phyloP scores from a whole-genome alignment of 768 basidiomycete genomes.

The Mycena pura region DNA sequence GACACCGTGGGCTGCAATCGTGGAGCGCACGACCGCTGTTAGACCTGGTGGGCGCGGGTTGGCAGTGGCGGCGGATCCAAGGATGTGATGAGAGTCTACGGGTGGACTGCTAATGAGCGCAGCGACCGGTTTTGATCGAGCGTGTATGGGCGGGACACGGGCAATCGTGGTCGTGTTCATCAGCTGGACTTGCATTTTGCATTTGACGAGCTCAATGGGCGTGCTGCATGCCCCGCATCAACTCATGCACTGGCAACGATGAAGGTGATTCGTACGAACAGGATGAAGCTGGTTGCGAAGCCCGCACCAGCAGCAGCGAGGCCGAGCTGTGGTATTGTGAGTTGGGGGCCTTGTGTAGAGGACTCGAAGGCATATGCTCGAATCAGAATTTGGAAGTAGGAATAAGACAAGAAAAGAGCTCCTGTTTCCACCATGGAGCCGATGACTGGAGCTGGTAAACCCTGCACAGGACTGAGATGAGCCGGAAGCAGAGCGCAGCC shows the following conservation, averaged over 20 bases:
- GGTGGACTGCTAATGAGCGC: constrained; percentile 12
- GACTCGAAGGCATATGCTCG: constrained; percentile 43
- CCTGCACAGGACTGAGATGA: constrained; percentile 52
- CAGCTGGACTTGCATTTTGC: constrained; percentile 98
- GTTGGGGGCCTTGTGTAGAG: constrained; percentile 39
- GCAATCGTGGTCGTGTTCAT: constrained; percentile 45
- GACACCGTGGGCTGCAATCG: constrained; percentile 72
- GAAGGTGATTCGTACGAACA: constrained; percentile 56
- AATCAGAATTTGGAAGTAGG: constrained; percentile 70
- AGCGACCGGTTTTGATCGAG: constrained; percentile 12
- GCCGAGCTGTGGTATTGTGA: constrained; percentile 73
- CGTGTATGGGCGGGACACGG: constrained; percentile 19
- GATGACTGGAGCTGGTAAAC: constrained; percentile 87
- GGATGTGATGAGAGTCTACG: constrained; percentile 20
- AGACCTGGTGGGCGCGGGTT: constrained; percentile 70
- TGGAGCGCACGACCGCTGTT: constrained; percentile 65
- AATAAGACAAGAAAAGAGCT: constrained; percentile 85
- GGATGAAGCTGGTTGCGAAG: constrained; percentile 81
- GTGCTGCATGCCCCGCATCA: constrained; percentile 56
- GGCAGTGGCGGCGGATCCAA: constrained; percentile 17
- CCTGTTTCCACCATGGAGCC: constrained; percentile 96
- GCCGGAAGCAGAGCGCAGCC: neutral
- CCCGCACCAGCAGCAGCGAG: constrained; percentile 91
- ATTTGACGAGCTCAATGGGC: constrained; percentile 94
- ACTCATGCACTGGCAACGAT: neutral